Evolutionary conservation across 495 filamentous ascomycete genomes (phyloP).

Genomic region (Amniculicola lignicola): DNA sequence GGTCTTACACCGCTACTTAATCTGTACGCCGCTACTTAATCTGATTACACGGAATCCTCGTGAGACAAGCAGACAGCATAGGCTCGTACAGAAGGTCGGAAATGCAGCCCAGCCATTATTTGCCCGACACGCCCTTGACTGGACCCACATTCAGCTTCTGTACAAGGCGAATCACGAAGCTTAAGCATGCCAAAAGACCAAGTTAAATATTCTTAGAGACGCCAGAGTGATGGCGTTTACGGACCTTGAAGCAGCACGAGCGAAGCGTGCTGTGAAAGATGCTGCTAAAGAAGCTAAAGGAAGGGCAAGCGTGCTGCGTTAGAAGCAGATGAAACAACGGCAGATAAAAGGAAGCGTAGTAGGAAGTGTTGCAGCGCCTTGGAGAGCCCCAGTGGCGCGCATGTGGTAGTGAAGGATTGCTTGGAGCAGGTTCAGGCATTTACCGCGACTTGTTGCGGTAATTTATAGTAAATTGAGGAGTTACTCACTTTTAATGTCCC

Average conservation of each 20-base stretch:
- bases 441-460: too few relatives aligned
- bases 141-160: slow-evolving; percentile 1
- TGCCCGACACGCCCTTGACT: slow-evolving; percentile 2
- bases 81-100: slow-evolving; percentile 8
- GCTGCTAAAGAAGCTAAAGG: too few relatives aligned
- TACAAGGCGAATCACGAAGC: too few relatives aligned
- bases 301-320: not conserved
- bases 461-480: too few relatives aligned
- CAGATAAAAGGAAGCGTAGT: too few relatives aligned
- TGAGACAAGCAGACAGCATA: not conserved
- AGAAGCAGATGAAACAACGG: slow-evolving; percentile 1
- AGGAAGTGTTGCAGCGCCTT: not conserved
- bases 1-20: too few relatives aligned
- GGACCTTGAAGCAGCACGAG: too few relatives aligned
- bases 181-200: slow-evolving; percentile 12
- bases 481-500: not conserved
- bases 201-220: slow-evolving; percentile 9
- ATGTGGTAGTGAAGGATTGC: not conserved
- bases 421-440: not conserved
- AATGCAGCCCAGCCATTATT: slow-evolving; percentile 17
- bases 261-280: not conserved
- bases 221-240: slow-evolving; percentile 9
- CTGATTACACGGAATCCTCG: slow-evolving; percentile 3
- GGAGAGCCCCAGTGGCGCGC: not conserved
- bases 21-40: slow-evolving; percentile 1